Evolutionary conservation across 2,329 filamentous ascomycete genomes (phyloP).

Genomic region (Colletotrichum orchidophilum): DNA sequence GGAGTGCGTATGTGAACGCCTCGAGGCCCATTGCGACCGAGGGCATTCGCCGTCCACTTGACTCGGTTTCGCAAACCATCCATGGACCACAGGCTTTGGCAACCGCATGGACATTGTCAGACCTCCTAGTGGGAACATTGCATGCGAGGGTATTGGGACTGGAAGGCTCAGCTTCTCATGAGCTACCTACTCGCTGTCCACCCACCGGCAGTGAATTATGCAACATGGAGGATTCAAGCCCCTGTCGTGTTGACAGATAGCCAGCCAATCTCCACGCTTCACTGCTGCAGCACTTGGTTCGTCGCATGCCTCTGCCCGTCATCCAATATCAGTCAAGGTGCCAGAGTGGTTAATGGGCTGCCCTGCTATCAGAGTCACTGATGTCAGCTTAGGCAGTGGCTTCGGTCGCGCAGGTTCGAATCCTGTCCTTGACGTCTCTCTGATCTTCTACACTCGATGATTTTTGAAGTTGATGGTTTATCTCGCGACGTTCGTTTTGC

Average conservation of each 20-base stretch:
- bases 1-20: background rate
- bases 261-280: background rate
- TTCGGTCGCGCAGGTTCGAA: slow-evolving; percentile 35
- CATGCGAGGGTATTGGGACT: too few species aligned
- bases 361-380: slow-evolving; percentile 21
- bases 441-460: fast-evolving
- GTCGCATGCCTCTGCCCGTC: fast-evolving
- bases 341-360: slow-evolving; percentile 35
- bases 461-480: background rate
- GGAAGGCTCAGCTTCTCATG: background rate
- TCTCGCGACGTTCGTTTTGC: background rate
- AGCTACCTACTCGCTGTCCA: too few species aligned
- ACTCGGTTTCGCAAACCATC: background rate
- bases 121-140: background rate
- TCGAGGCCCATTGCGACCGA: background rate
- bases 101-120: background rate
- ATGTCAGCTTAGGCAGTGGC: slow-evolving; percentile 25
- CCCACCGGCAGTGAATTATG: background rate
- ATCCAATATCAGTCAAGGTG: slow-evolving; percentile 18
- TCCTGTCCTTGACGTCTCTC: slow-evolving; percentile 26
- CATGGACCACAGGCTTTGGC: background rate
- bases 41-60: too few species aligned
- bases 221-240: background rate
- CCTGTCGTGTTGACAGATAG: background rate
- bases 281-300: too few species aligned